These are phyloP conservation scores for Globisporangium middletonii DNA, from an alignment of 352 stramenopile species.

Conservation along the genomic window DNA sequence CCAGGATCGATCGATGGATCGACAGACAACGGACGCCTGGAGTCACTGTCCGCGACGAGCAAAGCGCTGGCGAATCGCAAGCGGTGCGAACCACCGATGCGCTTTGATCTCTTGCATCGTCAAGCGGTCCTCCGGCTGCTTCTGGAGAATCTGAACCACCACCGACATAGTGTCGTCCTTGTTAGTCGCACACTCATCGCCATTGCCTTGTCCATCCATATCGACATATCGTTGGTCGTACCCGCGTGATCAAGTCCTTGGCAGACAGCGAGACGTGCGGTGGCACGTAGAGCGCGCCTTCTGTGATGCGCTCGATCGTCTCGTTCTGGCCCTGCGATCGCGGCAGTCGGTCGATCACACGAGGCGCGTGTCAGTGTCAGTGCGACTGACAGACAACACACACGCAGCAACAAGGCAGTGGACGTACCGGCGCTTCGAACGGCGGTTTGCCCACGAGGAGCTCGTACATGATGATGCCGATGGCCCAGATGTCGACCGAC, in stretches of 20 bases:
- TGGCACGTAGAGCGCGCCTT: slow-evolving; percentile 60
- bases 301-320: slow-evolving; percentile 95
- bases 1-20: no score
- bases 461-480: slow-evolving; percentile 98
- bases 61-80: slow-evolving; percentile 40
- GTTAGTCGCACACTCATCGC: not conserved
- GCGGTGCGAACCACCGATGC: slow-evolving; percentile 69
- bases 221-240: slow-evolving; percentile 14
- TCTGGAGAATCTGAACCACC: slow-evolving; percentile 58
- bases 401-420: not conserved
- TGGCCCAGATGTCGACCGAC: slow-evolving; percentile 98
- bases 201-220: not conserved
- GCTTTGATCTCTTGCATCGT: slow-evolving; percentile 66
- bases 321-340: slow-evolving; percentile 85
- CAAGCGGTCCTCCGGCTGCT: slow-evolving; percentile 49
- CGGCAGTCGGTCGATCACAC: no score
- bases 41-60: slow-evolving; percentile 18
- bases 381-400: not conserved
- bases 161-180: not conserved
- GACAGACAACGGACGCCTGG: not conserved
- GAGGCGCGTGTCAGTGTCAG: not conserved
- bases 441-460: slow-evolving; percentile 95
- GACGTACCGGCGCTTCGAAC: slow-evolving; percentile 91
- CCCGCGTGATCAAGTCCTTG: slow-evolving; percentile 65
- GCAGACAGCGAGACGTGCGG: slow-evolving; percentile 63